Percentiles rank a stretch among this genome's conserved stretches.
Evolutionary conservation across 2,329 filamentous ascomycete species (phyloP).

Genomic region (Exophiala sp.): DNA sequence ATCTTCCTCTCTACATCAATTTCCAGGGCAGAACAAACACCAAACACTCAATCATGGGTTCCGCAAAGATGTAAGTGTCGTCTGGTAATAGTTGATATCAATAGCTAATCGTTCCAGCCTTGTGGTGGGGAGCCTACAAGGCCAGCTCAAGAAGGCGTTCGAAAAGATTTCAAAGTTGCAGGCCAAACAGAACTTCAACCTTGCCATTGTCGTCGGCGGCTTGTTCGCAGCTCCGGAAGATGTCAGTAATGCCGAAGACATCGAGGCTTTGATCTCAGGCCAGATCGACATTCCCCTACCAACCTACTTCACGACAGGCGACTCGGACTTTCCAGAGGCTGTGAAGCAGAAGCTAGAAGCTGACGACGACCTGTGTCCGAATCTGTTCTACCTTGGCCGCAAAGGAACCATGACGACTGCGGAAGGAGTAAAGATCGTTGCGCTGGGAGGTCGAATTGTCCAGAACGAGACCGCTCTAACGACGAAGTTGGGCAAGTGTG

Average conservation of each 20-base stretch:
- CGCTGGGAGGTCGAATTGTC: slow-evolving; percentile 69
- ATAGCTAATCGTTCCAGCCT: slow-evolving; percentile 41
- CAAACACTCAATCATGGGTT: slow-evolving; percentile 3
- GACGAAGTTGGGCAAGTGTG: slow-evolving; percentile 66
- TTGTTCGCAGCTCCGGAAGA: slow-evolving; percentile 61
- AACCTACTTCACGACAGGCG: slow-evolving; percentile 86
- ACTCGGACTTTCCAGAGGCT: slow-evolving; percentile 63
- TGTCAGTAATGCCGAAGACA: slow-evolving; percentile 45
- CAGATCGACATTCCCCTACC: slow-evolving; percentile 71
- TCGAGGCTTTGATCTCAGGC: slow-evolving; percentile 68
- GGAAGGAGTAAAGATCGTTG: slow-evolving; percentile 83
- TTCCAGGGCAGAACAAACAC: neutral
- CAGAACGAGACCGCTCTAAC: slow-evolving; percentile 58
- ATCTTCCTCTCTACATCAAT: neutral
- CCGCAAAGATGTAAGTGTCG: slow-evolving; percentile 19
- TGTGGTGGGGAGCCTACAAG: slow-evolving; percentile 79
- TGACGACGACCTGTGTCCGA: slow-evolving; percentile 75
- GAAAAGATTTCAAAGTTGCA: slow-evolving; percentile 77
- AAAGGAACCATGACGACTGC: slow-evolving; percentile 83
- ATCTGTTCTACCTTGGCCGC: slow-evolving; percentile 85
- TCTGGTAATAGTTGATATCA: neutral
- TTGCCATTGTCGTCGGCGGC: slow-evolving; percentile 80
- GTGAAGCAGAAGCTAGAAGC: slow-evolving; percentile 71
- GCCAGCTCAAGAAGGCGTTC: slow-evolving; percentile 71
- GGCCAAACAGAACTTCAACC: slow-evolving; percentile 80